Base-by-base conservation (phyloP, 2,329 filamentous ascomycete genomes). In the Verticillium alfalfae region DNA sequence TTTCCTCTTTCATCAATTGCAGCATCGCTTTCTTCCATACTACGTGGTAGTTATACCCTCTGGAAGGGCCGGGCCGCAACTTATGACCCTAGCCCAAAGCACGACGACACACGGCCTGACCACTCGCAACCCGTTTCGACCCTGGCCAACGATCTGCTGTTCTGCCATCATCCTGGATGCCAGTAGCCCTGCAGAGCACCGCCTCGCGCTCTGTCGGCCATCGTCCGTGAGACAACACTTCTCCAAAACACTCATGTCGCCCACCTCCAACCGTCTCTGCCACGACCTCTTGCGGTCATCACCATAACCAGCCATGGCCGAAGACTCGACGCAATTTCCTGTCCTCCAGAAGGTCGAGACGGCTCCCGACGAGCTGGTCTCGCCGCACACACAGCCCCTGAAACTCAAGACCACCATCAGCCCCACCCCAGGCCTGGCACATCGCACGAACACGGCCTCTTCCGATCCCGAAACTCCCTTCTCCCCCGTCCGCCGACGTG, bases 361-460 rank as follows among this genome's bases (percentile, higher is more conserved):
- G 18, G 45, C 45, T 1, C 45, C 45, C 9, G 45, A 52, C 45
- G 37, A 56, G 13, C 41, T 60, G 39, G 63, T 62, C 45, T 57
- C 31, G n/a, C 63, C 63, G 16, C 54, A 63, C 52, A 64, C 61
- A 10, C 61, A 61, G 52, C 45, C 45, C 7, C 18, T 52, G 45
- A 52, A 12, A 6, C 45, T 52, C 45, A 22, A 52, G 45, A 52
- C 45, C 2, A 52, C 45, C 2, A 22, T 26, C 45, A 52, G 45
- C 10, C 45, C 45, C 45, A 22, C 5, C 18, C 18, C 45, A 22
- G 57, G 57, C 22, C 13, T 31, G 15, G 16, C 37, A 5, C 57
- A 34, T 8, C 38, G 57, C 37, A 58, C 38, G 26, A 34, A 26
- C 22, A 58, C 57, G 38, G 31, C 34, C 16, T 34, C 16, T 4